Base-by-base conservation (phyloP, 306 rosid species). In the Cicer cuneatum region DNA sequence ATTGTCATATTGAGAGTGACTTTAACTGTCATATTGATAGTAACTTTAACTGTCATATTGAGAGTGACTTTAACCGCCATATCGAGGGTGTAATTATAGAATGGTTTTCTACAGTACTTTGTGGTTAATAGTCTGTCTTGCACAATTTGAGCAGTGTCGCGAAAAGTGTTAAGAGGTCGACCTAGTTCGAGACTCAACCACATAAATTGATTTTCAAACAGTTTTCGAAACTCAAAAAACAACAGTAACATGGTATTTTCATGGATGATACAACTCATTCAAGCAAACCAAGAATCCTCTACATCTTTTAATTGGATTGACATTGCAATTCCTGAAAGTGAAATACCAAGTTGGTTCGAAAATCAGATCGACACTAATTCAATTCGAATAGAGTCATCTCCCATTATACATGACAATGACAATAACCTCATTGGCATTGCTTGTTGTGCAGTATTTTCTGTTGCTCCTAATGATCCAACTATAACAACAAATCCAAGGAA, bases 231-330 rank as follows among this genome's bases (percentile, higher is more conserved):
- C n/a, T n/a, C n/a, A n/a, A n/a, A n/a, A n/a, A n/a, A n/a, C n/a
- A n/a, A n/a, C n/a, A 13, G 7, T 58, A 9, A 13, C 11, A 24
- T 33, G 67, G 1, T 10, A 12, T 13, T 14, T 46, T 47, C 49
- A 6, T 73, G 78, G 78, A 60, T 73, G 49, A 61, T 35, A 6
- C 18, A 60, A 60, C 2, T 60, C 3, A 11, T 45, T 46, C 38
- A 45, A 35, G 77, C 21, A 0, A 6, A 24, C 14, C 45, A 38
- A 4, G 21, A 40, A 59, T 12, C 42, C 0, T 61, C 24, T 8
- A 5, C 7, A 0, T 8, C 9, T n/a, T 57, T 21, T 21, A 3
- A 7, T 18, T 2, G 5, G 6, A 59, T 59, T 13, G 16, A 35
- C 6, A 59, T 33, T 33, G 42, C 29, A 2, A 33, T 59, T 33